A percentile compares a stretch with the other conserved stretches of the same genome.
phyloP scores from a whole-genome alignment of 2,329 filamentous ascomycete species.

The Trichoderma koningii region DNA sequence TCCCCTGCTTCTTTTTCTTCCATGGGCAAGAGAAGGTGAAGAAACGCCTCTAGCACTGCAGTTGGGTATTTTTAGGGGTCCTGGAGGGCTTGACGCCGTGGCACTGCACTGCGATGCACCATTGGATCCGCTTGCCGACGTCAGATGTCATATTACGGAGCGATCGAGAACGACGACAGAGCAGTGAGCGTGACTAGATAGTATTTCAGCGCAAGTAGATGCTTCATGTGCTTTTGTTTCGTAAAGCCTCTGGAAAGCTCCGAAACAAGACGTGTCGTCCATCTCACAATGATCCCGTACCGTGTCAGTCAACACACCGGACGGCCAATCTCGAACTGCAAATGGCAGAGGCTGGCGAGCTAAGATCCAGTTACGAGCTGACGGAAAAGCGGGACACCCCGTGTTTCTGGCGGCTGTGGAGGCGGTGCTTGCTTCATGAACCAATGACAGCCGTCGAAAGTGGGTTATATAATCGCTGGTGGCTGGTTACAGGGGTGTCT shows the following conservation, averaged over 20 bases:
- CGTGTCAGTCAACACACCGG: neutral
- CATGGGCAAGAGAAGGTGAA: neutral
- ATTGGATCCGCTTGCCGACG: conserved; percentile 20
- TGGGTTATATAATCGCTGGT: conserved; percentile 6
- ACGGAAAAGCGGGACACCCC: conserved; percentile 17
- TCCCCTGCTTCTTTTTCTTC: no score
- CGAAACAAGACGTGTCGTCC: no score
- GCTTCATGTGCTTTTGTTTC: no score
- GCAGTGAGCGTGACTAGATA: neutral
- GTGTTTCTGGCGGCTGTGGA: conserved; percentile 9
- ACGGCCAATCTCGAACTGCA: neutral
- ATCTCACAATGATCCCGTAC: no score
- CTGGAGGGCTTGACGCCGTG: conserved; percentile 15
- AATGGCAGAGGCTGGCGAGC: neutral
- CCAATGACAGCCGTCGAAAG: neutral
- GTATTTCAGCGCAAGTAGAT: neutral
- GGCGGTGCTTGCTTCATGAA: conserved; percentile 25
- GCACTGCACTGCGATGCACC: neutral
- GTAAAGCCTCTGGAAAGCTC: no score
- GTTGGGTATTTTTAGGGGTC: neutral
- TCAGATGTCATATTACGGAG: neutral
- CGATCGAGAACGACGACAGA: neutral
- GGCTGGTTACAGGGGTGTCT: conserved; percentile 14
- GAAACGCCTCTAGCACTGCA: neutral
- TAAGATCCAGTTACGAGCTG: conserved; percentile 17